Evolutionary conservation across 1,139 yeast genomes (phyloP), one percentile per base, ranked within the genome.

Genomic region (Candida dubliniensis): DNA sequence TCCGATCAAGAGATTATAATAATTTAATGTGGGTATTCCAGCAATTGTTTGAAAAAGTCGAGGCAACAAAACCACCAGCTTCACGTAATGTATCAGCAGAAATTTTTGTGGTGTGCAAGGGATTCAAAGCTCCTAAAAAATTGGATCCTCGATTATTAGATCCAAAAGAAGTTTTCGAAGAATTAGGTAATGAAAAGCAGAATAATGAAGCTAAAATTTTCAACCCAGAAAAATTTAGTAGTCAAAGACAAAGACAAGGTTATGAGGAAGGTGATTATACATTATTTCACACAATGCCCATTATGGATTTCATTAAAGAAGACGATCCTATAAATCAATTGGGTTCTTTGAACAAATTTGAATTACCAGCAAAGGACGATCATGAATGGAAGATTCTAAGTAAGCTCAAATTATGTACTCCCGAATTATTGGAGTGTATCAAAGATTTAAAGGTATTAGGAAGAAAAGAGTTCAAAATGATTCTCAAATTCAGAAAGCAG

Each of bases 11-110:
- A 71, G 99, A 93, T 72, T 95, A 95, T 69, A 93, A 95, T 66
- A 93, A 91, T 64, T 79, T 93, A 54, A 79, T 93, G 81, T 93
- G 99, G 99, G 96, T 91, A 5, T 93, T 93, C 71, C 91, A 89
- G 59, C 99, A 93, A 65, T 75, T 93, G 48, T 93, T 93, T 60
- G 96, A 89, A 47, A 91, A 87, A 61, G 98, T 93, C 39, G 99
- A 93, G 64, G 99, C 99, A 10, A 93, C 99, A 1, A 93, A 93
- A 61, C 99, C 99, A 8, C 98, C 99, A 14, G 93, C 98, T 14
- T 90, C 97, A 37, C 91, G 99, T 83, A 88, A 88, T 67, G 99
- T 95, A 23, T 93, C 99, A 57, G 99, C 99, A 2, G 99, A 93
- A 75, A 95, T 95, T 59, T 93, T 93, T 61, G 99, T 93, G 43